Evolutionary conservation across 2,329 filamentous ascomycete genomes (phyloP), one percentile per base, ranked within the genome.

Genomic region (Tothia fuscella): DNA sequence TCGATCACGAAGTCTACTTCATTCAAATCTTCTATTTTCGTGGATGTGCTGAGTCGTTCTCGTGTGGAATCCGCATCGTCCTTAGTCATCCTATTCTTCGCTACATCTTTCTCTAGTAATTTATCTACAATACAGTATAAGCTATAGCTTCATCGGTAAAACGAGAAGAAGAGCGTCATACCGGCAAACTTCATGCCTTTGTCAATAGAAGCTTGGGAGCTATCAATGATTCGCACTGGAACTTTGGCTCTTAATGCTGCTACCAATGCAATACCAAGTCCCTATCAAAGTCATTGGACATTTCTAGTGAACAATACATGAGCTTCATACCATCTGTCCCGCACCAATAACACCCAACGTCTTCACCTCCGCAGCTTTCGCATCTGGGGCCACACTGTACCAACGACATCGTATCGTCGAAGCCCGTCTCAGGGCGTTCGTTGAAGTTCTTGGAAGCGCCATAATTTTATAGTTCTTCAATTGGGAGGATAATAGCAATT

Each of bases 1-100:
- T 98, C 91, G 56, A 98, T 96, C 43, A 98, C 81, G 60, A 98
- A 95, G 66, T 98, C 91, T 26, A 87, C 82, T n/a, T 78, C 73
- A 20, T 76, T 76, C 17, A 96, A 76, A 44, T 80, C 74, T 34
- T 87, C 81, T 51, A 96, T 74, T 14, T 76, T 76, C 13, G 82
- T 86, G 40, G 76, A 80, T 6, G 83, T 64, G 0, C 64, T 72
- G 47, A 98, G 68, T 22, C 82, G 76, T 9, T 73, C 74, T 21
- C 82, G 78, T 21, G 81, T 76, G 37, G 77, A 71, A 50, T 85
- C 76, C 16, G 91, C 85, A 50, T 89, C 78, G 37, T 84, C 78
- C 59, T 87, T 79, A 7, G 85, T 86, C 49, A 96, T 77, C 47
- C 83, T 78, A 46, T 85, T 74, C 65, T 96, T 98, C 55, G 78